These are phyloP conservation scores for Sporothrix protearum DNA, from an alignment of 2,329 filamentous ascomycete species.

Conservation along the genomic window DNA sequence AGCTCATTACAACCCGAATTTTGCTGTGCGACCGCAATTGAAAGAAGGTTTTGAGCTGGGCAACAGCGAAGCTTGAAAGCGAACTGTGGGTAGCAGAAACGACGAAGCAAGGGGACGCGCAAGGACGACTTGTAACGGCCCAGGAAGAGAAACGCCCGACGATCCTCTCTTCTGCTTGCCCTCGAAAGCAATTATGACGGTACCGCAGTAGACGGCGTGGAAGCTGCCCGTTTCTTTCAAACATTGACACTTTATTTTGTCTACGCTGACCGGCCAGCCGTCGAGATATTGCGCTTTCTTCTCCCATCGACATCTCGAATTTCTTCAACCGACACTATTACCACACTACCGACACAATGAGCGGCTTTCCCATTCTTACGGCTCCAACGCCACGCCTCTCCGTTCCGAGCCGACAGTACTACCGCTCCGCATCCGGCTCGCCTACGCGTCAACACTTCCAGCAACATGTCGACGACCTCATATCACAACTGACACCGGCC, in stretches of 20 bases:
- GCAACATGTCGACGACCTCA: constrained; percentile 50
- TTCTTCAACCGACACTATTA: not conserved
- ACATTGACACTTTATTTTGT: not conserved
- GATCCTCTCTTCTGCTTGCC: not conserved
- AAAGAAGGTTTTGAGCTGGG: not conserved
- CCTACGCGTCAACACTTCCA: constrained; percentile 43
- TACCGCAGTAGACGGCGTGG: not conserved
- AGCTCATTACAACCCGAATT: not conserved
- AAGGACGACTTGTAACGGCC: not conserved
- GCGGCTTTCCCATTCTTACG: constrained; percentile 37
- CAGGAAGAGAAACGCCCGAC: not conserved
- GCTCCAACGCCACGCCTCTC: constrained; percentile 39
- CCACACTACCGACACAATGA: constrained; percentile 32
- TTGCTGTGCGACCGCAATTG: not conserved
- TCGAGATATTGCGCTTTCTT: not conserved
- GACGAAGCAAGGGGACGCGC: not conserved
- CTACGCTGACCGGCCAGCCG: not conserved
- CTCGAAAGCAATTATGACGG: not conserved
- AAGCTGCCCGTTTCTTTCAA: not conserved
- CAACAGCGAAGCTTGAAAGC: not conserved
- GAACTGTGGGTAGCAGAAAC: not conserved
- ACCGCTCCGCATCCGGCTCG: constrained; percentile 42
- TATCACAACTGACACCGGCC: constrained; percentile 58
- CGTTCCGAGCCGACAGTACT: constrained; percentile 39
- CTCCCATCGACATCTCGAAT: not conserved